These are phyloP conservation scores for Sugiyamaella novakii DNA, from an alignment of 1,139 yeast genomes.

Conservation along the genomic window DNA sequence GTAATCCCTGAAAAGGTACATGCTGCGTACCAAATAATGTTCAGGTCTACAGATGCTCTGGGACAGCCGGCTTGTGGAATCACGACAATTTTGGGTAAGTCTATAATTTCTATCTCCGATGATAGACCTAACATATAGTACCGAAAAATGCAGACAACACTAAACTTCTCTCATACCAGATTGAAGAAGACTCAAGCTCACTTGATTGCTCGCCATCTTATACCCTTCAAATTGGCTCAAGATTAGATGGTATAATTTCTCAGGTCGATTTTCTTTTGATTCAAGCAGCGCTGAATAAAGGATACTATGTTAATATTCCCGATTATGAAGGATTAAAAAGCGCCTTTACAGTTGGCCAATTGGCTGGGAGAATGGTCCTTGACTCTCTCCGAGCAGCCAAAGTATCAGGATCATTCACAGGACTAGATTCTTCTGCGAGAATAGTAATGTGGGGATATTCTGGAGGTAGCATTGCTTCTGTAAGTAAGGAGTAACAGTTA, in stretches of 20 bases:
- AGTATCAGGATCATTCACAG: constrained; percentile 24
- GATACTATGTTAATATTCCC: constrained; percentile 29
- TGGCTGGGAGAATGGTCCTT: constrained; percentile 28
- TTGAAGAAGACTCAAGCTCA: constrained; percentile 36
- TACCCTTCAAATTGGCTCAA: constrained; percentile 23
- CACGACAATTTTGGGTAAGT: constrained; percentile 35
- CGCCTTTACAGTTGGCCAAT: constrained; percentile 31
- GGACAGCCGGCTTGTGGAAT: constrained; percentile 34
- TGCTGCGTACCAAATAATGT: constrained; percentile 35
- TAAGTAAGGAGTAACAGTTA: too few relatives aligned
- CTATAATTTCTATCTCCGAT: neutral
- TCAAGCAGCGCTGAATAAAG: constrained; percentile 26
- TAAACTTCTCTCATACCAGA: constrained; percentile 35
- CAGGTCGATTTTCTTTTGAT: constrained; percentile 19
- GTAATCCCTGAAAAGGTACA: constrained; percentile 18
- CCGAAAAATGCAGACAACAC: constrained; percentile 30
- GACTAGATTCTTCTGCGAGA: constrained; percentile 25
- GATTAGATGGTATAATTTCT: constrained; percentile 8
- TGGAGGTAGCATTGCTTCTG: constrained; percentile 39
- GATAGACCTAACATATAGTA: constrained; percentile 8
- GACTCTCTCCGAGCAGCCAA: constrained; percentile 32
- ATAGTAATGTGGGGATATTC: constrained; percentile 38
- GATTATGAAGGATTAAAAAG: constrained; percentile 31
- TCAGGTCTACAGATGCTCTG: constrained; percentile 33
- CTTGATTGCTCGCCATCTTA: constrained; percentile 38